Percentiles rank a stretch among this genome's conserved stretches.
These are phyloP conservation scores for Schizochytrium sp. DNA, from an alignment of 108 stramenopile species.

Conservation along the genomic window DNA sequence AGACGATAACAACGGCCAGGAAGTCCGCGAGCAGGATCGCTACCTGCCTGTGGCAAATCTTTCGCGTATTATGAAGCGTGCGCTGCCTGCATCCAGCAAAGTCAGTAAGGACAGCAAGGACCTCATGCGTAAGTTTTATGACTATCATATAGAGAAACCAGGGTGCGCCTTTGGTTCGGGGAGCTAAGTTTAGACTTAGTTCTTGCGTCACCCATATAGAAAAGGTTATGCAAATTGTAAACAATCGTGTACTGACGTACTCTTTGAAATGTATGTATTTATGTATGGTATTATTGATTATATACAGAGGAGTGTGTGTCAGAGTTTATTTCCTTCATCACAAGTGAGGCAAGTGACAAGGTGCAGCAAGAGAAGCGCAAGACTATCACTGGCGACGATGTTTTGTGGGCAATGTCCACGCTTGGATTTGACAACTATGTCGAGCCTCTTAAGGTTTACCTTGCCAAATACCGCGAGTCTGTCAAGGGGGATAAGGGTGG, in stretches of 20 bases:
- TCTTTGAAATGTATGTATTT: too few relatives aligned
- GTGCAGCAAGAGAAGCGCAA: slow-evolving; percentile 98
- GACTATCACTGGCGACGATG: slow-evolving; percentile 99
- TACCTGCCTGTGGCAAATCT: slow-evolving; percentile 99
- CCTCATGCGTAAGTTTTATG: slow-evolving; percentile 78
- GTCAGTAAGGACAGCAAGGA: slow-evolving; percentile 99
- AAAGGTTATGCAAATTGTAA: too few relatives aligned
- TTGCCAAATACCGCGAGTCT: slow-evolving; percentile 91
- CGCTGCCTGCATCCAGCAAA: slow-evolving; percentile 96
- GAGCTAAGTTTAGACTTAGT: too few relatives aligned
- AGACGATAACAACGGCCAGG: slow-evolving; percentile 25
- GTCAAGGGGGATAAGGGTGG: slow-evolving; percentile 55
- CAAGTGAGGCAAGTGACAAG: slow-evolving; percentile 92
- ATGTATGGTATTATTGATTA: too few relatives aligned
- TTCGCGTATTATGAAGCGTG: slow-evolving; percentile 98
- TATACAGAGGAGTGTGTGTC: slow-evolving; percentile 90
- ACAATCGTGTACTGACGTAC: too few relatives aligned
- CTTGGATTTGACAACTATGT: slow-evolving; percentile 99
- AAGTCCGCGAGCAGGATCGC: slow-evolving; percentile 86
- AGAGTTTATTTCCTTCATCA: slow-evolving; percentile 99
- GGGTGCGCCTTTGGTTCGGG: too few relatives aligned
- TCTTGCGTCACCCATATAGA: too few relatives aligned
- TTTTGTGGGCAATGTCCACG: slow-evolving; percentile 98
- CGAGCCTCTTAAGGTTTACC: slow-evolving; percentile 96
- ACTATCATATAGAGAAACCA: too few relatives aligned